Conservation (phyloP, 2,329 filamentous ascomycete genomes). For the Chrysosphaeria jannelii region DNA sequence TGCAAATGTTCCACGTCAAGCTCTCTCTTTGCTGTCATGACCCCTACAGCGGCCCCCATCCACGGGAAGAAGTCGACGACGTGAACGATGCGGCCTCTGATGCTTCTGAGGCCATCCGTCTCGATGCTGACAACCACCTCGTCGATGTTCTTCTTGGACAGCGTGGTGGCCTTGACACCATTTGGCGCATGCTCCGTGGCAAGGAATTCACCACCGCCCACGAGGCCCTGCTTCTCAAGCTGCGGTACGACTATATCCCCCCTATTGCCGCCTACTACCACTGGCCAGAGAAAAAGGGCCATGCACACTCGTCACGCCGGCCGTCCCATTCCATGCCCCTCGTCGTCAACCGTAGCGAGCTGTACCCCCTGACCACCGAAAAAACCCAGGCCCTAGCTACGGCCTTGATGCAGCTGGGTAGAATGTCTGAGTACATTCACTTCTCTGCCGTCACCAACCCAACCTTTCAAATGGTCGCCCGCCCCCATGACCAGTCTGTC, state of each 20-base stretch:
- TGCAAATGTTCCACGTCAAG: conserved; percentile 38
- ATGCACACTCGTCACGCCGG: too few relatives aligned
- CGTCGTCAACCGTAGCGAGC: too few relatives aligned
- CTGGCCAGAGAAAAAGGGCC: too few relatives aligned
- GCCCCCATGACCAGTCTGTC: too few relatives aligned
- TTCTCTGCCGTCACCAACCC: too few relatives aligned
- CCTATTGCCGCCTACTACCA: neutral
- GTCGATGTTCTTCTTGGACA: conserved; percentile 29
- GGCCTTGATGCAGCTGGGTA: too few relatives aligned
- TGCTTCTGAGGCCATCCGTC: too few relatives aligned
- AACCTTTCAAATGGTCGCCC: too few relatives aligned
- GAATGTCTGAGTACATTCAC: too few relatives aligned
- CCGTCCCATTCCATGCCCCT: too few relatives aligned
- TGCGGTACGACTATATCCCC: conserved; percentile 22
- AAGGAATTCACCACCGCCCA: conserved; percentile 16
- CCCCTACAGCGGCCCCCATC: conserved; percentile 22
- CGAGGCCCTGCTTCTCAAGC: conserved; percentile 24
- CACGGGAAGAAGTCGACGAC: conserved; percentile 2
- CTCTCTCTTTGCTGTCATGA: conserved; percentile 39
- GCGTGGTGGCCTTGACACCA: conserved; percentile 15
- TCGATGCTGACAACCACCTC: conserved; percentile 7
- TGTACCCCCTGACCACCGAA: too few relatives aligned
- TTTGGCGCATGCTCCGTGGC: conserved; percentile 28
- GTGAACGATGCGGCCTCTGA: neutral
- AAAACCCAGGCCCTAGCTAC: too few relatives aligned